Evolutionary conservation across 768 basidiomycete species (phyloP), one percentile per base, ranked within the genome.

Genomic region (Auriscalpium orientale): DNA sequence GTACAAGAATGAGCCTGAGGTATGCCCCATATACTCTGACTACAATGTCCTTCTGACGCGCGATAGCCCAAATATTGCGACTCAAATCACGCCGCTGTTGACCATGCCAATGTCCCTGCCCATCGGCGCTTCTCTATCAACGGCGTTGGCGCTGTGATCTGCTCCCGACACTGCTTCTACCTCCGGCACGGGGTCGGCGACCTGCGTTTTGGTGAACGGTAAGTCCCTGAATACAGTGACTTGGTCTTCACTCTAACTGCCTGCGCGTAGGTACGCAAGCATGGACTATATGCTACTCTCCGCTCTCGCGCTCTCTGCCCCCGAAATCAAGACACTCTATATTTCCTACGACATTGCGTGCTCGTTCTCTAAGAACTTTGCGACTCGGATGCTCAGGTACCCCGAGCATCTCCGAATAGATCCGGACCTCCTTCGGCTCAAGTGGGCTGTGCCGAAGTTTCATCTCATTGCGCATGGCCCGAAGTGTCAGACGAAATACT

Each of bases 391-490:
- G 22, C 44, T 18, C 16, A 21, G 36, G 13, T 34, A 13, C 16
- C 43, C 35, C 4, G 34, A 38, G 28, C 34, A 35, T n/a, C 16
- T 54, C 45, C n/a, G 36, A 12, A 20, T 54, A 20, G 33, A 54
- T 35, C 33, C 22, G 20, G 18, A 15, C 4, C 36, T n/a, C 16
- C 3, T 54, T 15, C 18, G 15, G 3, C 12, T 54, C 45, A 10
- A 33, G 16, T 12, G 8, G 4, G 46, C 43, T 13, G 28, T 54
- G 5, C 57, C 52, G 10, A 58, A 54, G n/a, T 58, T 62, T 21
- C 65, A 66, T 48, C 35, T 61, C 5, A 11, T 43, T 12, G 64
- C 54, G 7, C 65, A 66, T 51, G 53, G 56, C 3, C 36, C 51
- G 8, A 45, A 55, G 3, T 66, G 65, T 43, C 58, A 60, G 43